Evolutionary conservation across 129 eudicot species (phyloP).

Genomic region (Chrysanthemum seticuspe): DNA sequence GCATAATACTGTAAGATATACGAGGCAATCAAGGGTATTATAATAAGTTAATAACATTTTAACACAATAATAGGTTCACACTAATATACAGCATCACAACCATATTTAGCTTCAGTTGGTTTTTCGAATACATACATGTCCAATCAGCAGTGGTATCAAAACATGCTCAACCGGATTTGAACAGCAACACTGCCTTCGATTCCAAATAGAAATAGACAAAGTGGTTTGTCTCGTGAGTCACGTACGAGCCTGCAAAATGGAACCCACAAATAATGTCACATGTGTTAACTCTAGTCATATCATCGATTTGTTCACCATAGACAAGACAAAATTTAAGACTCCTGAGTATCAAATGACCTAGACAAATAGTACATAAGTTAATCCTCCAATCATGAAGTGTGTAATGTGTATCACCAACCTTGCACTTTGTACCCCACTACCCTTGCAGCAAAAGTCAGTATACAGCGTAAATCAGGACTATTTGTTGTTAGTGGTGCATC

Average conservation of each 20-base stretch:
- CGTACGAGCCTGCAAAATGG: conserved; percentile 66
- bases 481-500: too few species aligned
- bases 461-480: too few species aligned
- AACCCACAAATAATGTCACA: conserved; percentile 1
- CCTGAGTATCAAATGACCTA: too few species aligned
- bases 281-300: background rate
- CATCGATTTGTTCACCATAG: too few species aligned
- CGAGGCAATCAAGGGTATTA: background rate
- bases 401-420: too few species aligned
- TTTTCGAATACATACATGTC: conserved; percentile 32
- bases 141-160: conserved; percentile 15
- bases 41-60: background rate
- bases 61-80: conserved; percentile 21
- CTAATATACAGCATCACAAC: conserved; percentile 39
- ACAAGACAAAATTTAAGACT: too few species aligned
- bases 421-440: too few species aligned
- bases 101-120: conserved; percentile 20
- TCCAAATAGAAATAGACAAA: conserved; percentile 93
- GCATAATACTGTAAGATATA: background rate
- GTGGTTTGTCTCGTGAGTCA: conserved; percentile 97
- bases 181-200: conserved; percentile 80
- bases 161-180: conserved; percentile 80
- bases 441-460: too few species aligned
- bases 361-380: too few species aligned
- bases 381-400: too few species aligned